phyloP scores from a whole-genome alignment of 139 green algal species.

The Deuterostichococcus epilithicus region DNA sequence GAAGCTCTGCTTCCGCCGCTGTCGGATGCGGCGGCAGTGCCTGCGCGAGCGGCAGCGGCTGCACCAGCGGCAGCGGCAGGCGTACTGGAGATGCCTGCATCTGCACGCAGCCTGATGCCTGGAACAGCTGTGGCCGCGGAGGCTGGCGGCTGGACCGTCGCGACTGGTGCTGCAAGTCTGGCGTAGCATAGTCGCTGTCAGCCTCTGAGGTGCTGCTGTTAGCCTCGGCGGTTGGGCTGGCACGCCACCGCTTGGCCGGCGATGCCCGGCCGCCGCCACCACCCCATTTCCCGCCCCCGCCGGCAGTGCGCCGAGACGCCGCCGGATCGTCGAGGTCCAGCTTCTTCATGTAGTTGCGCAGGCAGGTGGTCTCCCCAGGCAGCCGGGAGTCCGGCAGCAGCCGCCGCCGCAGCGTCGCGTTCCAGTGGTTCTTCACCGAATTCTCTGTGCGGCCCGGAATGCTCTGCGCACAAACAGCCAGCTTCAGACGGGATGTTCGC shows the following conservation, averaged over 20 bases:
- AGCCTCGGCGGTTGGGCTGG: no score
- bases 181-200: not conserved
- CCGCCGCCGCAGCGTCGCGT: slow-evolving; percentile 51
- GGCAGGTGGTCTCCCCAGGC: not conserved
- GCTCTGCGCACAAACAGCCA: slow-evolving; percentile 15
- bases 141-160: no score
- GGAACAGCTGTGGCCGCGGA: no score
- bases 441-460: slow-evolving; percentile 78
- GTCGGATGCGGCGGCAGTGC: no score
- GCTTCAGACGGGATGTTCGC: not conserved
- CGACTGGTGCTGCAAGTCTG: not conserved
- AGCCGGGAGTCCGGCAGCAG: not conserved
- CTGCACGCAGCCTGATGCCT: no score
- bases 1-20: no score
- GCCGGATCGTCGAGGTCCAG: not conserved
- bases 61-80: no score
- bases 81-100: no score
- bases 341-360: not conserved
- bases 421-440: slow-evolving; percentile 87
- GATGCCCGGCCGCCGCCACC: no score
- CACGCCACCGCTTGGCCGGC: not conserved
- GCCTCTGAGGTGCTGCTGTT: not conserved
- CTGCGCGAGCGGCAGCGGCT: no score
- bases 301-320: no score
- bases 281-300: not conserved